Conservation (phyloP, 106 monocot species). For the Acanthochlamys bracteata region DNA sequence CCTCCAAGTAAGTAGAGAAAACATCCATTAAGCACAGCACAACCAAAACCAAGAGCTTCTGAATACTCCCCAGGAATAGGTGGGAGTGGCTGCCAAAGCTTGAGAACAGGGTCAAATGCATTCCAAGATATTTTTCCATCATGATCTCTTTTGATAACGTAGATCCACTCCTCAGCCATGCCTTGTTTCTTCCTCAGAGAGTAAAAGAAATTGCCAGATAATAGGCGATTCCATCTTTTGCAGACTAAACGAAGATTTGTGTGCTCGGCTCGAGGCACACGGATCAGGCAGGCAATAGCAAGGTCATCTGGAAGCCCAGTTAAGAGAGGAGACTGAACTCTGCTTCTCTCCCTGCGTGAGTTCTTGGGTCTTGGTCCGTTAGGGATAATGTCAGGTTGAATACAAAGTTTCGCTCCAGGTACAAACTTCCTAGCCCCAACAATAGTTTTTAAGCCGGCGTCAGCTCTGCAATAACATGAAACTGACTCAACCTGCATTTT, state of each 20-base stretch:
- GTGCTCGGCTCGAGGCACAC: conserved; percentile 26
- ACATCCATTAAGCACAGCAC: conserved; percentile 29
- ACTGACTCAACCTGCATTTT: conserved; percentile 20
- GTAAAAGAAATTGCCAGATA: conserved; percentile 21
- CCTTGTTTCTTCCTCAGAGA: conserved; percentile 22
- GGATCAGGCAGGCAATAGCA: conserved; percentile 23
- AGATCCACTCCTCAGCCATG: conserved; percentile 30
- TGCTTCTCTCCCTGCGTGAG: conserved; percentile 15
- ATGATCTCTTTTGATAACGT: conserved; percentile 24
- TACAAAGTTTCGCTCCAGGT: conserved; percentile 25
- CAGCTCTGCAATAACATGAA: conserved; percentile 22
- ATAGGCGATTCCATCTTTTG: conserved; percentile 20
- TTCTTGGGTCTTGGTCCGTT: conserved; percentile 10
- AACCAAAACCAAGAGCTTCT: conserved; percentile 27
- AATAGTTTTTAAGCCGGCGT: conserved; percentile 25
- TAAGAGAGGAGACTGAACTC: conserved; percentile 13
- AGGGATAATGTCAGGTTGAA: conserved; percentile 22
- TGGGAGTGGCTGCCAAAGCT: conserved; percentile 28
- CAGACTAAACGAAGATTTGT: conserved; percentile 20
- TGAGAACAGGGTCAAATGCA: conserved; percentile 27
- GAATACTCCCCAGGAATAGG: conserved; percentile 24
- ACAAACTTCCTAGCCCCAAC: conserved; percentile 28
- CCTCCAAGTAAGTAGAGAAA: conserved; percentile 31
- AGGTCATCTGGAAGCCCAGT: conserved; percentile 35
- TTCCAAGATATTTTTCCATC: conserved; percentile 28